These are phyloP conservation scores for Mollisiaceae sp. DNA, from an alignment of 2,329 filamentous ascomycete genomes.

Conservation along the genomic window DNA sequence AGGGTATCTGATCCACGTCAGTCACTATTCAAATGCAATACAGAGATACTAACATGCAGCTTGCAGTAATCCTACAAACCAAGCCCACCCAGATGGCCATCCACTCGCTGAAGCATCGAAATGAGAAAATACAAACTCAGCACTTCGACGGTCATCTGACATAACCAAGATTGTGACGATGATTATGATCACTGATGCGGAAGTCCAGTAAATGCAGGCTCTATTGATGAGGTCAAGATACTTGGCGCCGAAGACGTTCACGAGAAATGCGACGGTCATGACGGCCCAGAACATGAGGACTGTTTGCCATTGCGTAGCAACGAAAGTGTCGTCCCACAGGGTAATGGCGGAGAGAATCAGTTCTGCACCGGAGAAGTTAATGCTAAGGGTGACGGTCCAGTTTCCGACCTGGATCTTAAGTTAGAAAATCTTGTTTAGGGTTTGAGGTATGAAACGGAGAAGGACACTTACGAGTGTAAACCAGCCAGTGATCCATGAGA, in stretches of 20 bases:
- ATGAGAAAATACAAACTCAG: conserved; percentile 69
- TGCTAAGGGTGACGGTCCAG: conserved; percentile 68
- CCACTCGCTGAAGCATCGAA: conserved; percentile 70
- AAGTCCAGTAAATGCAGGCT: conserved; percentile 76
- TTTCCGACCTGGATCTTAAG: conserved; percentile 57
- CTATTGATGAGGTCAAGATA: conserved; percentile 73
- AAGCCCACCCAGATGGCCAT: conserved; percentile 73
- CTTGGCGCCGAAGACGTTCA: conserved; percentile 68
- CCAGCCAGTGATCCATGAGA: conserved; percentile 75
- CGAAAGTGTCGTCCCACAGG: conserved; percentile 73
- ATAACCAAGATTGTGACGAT: conserved; percentile 62
- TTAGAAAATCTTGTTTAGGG: no score
- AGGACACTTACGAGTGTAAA: conserved; percentile 50
- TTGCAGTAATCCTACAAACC: conserved; percentile 73
- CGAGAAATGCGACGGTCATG: conserved; percentile 65
- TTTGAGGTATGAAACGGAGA: no score
- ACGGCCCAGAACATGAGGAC: conserved; percentile 75
- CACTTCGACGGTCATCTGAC: conserved; percentile 61
- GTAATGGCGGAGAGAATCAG: conserved; percentile 69
- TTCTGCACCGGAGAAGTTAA: conserved; percentile 76
- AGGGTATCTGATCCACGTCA: conserved; percentile 54
- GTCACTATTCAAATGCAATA: neutral
- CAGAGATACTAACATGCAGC: conserved; percentile 46
- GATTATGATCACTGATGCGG: conserved; percentile 69
- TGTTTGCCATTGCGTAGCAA: conserved; percentile 71